Base-by-base conservation (phyloP, 345 rosid genomes). In the Xanthoceras sorbifolium region DNA sequence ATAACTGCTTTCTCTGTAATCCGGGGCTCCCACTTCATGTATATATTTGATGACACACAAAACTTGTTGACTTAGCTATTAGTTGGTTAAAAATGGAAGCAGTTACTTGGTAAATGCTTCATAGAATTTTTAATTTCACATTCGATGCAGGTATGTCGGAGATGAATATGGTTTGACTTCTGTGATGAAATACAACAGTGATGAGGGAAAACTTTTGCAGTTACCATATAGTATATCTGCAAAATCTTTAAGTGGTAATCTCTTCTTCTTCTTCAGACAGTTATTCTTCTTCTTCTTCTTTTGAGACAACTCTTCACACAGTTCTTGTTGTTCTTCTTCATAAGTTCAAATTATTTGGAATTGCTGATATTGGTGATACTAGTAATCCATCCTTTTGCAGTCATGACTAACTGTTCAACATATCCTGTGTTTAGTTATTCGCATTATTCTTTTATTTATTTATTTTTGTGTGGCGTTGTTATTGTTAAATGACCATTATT, bases 1-100 rank as follows among this genome's bases (percentile, higher is more conserved):
- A 82, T 91, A 59, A 85, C 93, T 60, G 90, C 92, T 28, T 88
- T 91, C 79, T 88, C 92, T 75, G 85, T 85, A 44, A 79, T 91
- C 65, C 64, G 55, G 69, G 87, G 91, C 79, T 85, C 93, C 61
- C 80, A 81, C 76, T 85, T 88, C 85, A 89, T 89, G 95, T 91
- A 91, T 71, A 8, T 71, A 42, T 44, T 50, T 46, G 28, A 77
- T 26, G 31, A 65, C 66, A 22, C 34, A 59, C 61, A 17, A 48
- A 78, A 71, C 46, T 76, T 64, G 28, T 71, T 69, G 55, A 42
- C 26, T 81, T 71, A 57, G 34, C 67, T 73, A 26, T 71, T 60
- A 72, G 18, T 36, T 26, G 34, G 50, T 52, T 72, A 65, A 22
- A n/a, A 74, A 62, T 72, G 76, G 68, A 74, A 82, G 29, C 44